Evolutionary conservation across 2,329 filamentous ascomycete species (phyloP), one percentile per base, ranked within the genome.

Genomic region (Arachnomyces sp.): DNA sequence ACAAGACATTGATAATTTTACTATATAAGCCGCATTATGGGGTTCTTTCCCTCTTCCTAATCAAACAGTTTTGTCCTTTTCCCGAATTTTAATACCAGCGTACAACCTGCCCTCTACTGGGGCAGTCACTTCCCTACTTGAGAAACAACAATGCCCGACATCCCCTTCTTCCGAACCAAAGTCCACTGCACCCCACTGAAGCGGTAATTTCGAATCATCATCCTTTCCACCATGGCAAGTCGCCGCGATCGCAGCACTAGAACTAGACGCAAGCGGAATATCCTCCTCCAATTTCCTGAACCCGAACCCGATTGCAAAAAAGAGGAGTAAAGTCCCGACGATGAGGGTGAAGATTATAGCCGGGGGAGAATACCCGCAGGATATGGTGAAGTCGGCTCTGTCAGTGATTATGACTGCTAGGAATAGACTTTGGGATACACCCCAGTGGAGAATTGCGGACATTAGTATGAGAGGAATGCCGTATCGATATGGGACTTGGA

Each of bases 391-490:
- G 21, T 5, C 30, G 45, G 38, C 8, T 28, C 36, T 6, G 45
- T 49, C 17, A 48, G 42, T 12, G 34, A 33, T 2, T 46, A 38
- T 38, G 44, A 48, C 16, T 0, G 63, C 64, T 0, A 72, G 45
- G 50, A 71, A 74, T 1, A 72, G 43, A 32, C 62, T 65, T 25
- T 25, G 21, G 5, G 21, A 25, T 5, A 25, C 21, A 9, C 21
- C 21, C 21, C 21, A 25, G 21, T 25, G 21, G 5, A 25, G 21
- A 25, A 9, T 9, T 5, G 5, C 9, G 9, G 21, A 25, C 21
- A 25, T 25, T 5, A 9, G 5, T 9, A 25, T 5, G 9, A 25
- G 21, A 5, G 21, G 21, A 9, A 25, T 9, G 21, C 5, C 21
- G 9, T 25, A 25, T 25, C 21, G 5, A 9, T 25, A 25, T 5